Evolutionary conservation across 1,284 basidiomycete species (phyloP).

Genomic region (Meira nashicola): DNA sequence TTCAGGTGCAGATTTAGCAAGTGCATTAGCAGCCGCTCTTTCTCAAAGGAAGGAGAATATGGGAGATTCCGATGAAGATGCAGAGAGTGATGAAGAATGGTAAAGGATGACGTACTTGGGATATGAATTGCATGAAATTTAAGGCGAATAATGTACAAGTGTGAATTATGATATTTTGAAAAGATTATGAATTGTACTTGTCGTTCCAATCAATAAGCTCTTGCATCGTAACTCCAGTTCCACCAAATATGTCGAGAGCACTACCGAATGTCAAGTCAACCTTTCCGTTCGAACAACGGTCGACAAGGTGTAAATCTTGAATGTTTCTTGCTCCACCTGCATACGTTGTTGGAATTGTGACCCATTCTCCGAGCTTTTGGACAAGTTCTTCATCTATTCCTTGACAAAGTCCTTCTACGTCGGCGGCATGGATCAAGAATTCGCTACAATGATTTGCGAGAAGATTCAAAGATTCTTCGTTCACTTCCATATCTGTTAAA

Average conservation of each 20-base stretch:
- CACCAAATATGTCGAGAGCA: constrained; percentile 78
- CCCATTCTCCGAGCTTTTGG: constrained; percentile 79
- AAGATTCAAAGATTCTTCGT: constrained; percentile 34
- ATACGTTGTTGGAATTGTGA: constrained; percentile 85
- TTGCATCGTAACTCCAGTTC: constrained; percentile 66
- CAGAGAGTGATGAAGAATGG: constrained; percentile 61
- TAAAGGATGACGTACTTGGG: constrained; percentile 11
- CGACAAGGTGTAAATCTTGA: constrained; percentile 76
- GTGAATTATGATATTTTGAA: neutral
- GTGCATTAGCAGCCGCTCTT: constrained; percentile 65
- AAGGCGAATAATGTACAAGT: neutral
- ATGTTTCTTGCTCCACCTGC: constrained; percentile 88
- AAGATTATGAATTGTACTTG: too few species aligned
- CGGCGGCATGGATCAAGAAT: constrained; percentile 92
- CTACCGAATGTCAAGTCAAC: constrained; percentile 95
- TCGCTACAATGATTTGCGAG: constrained; percentile 71
- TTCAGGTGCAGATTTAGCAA: constrained; percentile 61
- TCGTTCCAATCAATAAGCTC: constrained; percentile 61
- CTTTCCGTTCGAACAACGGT: constrained; percentile 72
- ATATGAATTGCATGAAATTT: neutral
- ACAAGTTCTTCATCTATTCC: constrained; percentile 93
- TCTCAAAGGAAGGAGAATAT: constrained; percentile 79
- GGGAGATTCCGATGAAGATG: constrained; percentile 83
- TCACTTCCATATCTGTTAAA: constrained; percentile 88
- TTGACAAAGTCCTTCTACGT: constrained; percentile 93